A percentile compares a stretch with the other conserved stretches of the same genome.
phyloP scores from a whole-genome alignment of 2,329 filamentous ascomycete genomes.

The Diaporthe velutina region DNA sequence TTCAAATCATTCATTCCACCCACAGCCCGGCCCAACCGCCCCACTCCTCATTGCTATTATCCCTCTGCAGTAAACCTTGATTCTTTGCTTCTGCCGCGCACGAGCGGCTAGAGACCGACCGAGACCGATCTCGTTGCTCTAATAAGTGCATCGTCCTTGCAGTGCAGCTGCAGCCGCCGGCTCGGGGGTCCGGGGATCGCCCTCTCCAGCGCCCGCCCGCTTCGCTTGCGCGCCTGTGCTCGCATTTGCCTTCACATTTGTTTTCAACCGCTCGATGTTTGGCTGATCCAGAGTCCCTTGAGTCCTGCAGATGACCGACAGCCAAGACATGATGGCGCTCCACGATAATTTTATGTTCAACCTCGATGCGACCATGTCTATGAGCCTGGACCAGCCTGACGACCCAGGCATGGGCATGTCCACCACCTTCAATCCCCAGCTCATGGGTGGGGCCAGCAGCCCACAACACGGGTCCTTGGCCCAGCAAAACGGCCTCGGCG shows the following conservation, averaged over 20 bases:
- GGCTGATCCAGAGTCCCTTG: constrained; percentile 23
- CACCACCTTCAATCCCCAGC: constrained; percentile 46
- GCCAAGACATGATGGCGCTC: constrained; percentile 57
- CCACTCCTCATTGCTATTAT: constrained; percentile 4
- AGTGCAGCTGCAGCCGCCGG: constrained; percentile 10
- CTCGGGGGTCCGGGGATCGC: constrained; percentile 3
- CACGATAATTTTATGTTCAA: constrained; percentile 58
- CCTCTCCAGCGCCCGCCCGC: constrained; percentile 12
- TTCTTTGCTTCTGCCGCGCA: constrained; percentile 1
- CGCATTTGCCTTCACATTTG: background rate
- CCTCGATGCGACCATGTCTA: constrained; percentile 53
- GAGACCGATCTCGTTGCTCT: background rate
- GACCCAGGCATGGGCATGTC: constrained; percentile 43
- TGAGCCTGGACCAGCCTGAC: constrained; percentile 57
- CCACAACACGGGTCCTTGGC: constrained; percentile 39
- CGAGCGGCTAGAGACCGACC: constrained; percentile 10
- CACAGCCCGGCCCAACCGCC: background rate
- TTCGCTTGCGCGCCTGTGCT: background rate
- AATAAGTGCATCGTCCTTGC: background rate
- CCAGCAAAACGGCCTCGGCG: constrained; percentile 34
- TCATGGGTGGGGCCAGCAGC: constrained; percentile 37
- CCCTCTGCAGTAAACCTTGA: background rate
- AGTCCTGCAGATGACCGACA: constrained; percentile 46
- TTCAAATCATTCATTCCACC: constrained; percentile 7
- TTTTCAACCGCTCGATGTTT: constrained; percentile 4